Percentiles rank a stretch among this genome's conserved stretches.
phyloP scores from a whole-genome alignment of 2,329 filamentous ascomycete genomes.

The Ascochyta fabae region DNA sequence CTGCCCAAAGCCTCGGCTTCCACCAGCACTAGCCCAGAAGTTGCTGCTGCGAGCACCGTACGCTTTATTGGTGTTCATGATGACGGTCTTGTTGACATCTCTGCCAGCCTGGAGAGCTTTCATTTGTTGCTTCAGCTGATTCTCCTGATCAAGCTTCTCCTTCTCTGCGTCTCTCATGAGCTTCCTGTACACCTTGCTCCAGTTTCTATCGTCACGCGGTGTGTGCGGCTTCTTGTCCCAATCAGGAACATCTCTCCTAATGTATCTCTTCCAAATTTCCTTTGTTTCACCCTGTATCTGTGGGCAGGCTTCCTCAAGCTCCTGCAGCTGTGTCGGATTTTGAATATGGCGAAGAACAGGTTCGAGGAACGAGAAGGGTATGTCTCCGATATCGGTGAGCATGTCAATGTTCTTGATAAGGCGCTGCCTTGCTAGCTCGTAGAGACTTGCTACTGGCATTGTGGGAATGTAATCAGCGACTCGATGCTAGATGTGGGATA shows the following conservation, averaged over 20 bases:
- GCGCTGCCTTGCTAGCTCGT: constrained; percentile 49
- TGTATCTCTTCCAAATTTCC: constrained; percentile 80
- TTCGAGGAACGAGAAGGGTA: constrained; percentile 70
- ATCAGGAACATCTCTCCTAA: constrained; percentile 76
- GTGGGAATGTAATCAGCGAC: neutral
- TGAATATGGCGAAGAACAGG: constrained; percentile 75
- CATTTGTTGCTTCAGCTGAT: constrained; percentile 42
- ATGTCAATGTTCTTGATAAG: constrained; percentile 51
- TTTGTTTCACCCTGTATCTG: constrained; percentile 73
- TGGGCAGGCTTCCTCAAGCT: constrained; percentile 76
- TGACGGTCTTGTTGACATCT: constrained; percentile 39
- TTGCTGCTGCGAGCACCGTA: constrained; percentile 28
- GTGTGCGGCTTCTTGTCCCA: constrained; percentile 68
- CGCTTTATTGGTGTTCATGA: constrained; percentile 37
- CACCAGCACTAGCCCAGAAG: constrained; percentile 24
- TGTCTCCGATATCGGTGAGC: constrained; percentile 73
- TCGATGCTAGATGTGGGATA: neutral
- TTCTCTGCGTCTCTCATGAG: constrained; percentile 50
- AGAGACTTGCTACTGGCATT: constrained; percentile 49
- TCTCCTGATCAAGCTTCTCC: constrained; percentile 42
- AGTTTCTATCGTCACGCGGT: constrained; percentile 69
- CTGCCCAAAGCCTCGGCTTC: constrained; percentile 32
- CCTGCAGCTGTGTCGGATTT: constrained; percentile 72
- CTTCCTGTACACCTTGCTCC: constrained; percentile 76
- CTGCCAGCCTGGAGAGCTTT: constrained; percentile 40